phyloP scores from a whole-genome alignment of 768 basidiomycete species.

The Mycena venus region DNA sequence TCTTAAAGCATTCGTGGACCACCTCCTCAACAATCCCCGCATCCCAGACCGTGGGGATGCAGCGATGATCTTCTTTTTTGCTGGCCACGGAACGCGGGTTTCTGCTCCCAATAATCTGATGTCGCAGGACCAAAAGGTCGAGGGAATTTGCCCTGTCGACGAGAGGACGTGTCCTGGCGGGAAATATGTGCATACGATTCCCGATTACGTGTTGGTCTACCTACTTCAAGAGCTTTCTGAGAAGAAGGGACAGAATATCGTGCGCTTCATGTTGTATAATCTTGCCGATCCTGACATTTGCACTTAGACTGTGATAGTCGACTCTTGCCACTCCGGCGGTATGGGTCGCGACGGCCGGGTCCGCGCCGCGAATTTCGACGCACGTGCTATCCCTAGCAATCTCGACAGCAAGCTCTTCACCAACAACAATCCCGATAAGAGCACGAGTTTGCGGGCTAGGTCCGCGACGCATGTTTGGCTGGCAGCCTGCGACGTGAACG shows the following conservation, averaged over 20 bases:
- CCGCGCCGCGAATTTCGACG: neutral
- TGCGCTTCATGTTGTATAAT: neutral
- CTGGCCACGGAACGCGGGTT: neutral
- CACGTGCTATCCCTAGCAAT: neutral
- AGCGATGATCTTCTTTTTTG: neutral
- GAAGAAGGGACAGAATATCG: slow-evolving; percentile 8
- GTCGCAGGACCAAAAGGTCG: neutral
- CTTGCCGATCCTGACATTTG: neutral
- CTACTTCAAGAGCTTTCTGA: neutral
- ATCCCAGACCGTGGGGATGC: neutral
- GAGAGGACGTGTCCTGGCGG: neutral
- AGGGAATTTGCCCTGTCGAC: slow-evolving; percentile 4
- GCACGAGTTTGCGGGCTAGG: neutral
- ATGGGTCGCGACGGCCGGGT: neutral
- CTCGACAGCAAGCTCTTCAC: neutral
- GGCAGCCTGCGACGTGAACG: neutral
- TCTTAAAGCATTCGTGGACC: too few species aligned
- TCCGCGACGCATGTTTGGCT: slow-evolving; percentile 1
- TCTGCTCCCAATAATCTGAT: neutral
- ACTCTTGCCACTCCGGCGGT: slow-evolving; percentile 3
- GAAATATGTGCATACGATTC: neutral
- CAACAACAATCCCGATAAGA: neutral
- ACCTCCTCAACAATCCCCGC: neutral
- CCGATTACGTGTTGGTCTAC: neutral
- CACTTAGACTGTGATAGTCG: neutral